Base-by-base conservation (phyloP, 495 filamentous ascomycete species). In the Lophiotrema nucula region DNA sequence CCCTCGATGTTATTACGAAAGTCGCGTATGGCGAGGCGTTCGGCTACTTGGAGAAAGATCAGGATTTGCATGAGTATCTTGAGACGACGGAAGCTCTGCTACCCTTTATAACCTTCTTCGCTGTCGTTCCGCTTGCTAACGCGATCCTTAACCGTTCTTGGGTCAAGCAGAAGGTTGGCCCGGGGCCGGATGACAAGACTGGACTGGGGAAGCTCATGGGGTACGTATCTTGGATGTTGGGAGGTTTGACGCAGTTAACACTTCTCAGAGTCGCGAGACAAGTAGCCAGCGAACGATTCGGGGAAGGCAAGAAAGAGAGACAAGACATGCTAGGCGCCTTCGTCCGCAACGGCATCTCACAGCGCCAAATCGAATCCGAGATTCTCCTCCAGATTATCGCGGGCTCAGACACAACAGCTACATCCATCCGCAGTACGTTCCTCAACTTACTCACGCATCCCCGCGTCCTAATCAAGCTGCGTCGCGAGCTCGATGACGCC, bases 21-120 rank as follows among this genome's bases (percentile, higher is more conserved):
- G 59, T 79, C 15, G 73, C 70, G 18, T 77, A 76, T 46, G 70
- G 76, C 3, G 58, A 65, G 23, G 56, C 69, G 1, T 74, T 75
- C 38, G 74, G 75, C 25, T 71, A 66, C 59, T 26, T 77, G 16
- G 56, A 67, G 11, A 55, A 51, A 16, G 76, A 83, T 51, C 56
- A 60, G 4, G 81, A 85, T 62, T 63, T 76, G 11, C 70, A 75
- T 53, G 74, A 73, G 21, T 81, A 79, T 52, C 69, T 80, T 33
- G 56, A 69, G 46, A 73, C 68, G 12, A 51, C 68, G 2, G 71
- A 77, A 31, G 65, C 72, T 1, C 12, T 45, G 52, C 24, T 55
- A 4, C 42, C 52, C 8, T 46, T 12, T 2, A 1, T 55, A 2
- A 45, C 39, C 1, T 31, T 55, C n/a, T 47, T 28, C 3, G 21